Base-by-base conservation (phyloP, 495 filamentous ascomycete species). In the Tricharina praecox region DNA sequence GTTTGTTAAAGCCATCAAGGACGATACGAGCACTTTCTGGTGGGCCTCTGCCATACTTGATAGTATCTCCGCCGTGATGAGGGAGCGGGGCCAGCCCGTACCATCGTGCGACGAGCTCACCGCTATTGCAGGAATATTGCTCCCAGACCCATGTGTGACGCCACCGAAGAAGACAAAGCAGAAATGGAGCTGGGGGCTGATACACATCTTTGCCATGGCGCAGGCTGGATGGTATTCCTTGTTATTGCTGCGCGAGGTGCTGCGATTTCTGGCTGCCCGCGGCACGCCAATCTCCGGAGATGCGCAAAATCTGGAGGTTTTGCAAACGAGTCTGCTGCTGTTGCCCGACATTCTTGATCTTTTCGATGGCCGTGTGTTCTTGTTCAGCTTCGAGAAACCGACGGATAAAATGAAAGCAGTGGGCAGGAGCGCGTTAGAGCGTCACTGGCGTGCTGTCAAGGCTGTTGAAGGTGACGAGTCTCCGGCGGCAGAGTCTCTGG, bases 201-300 rank as follows among this genome's bases (percentile, higher is more conserved):
- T 59, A 1, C 56, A 59, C n/a, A 13, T 49, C 0, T 58, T 54
- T 21, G 56, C 56, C 2, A 48, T 54, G 51, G 26, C 48, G 3
- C 55, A 58, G 47, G 56, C 56, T 0, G 54, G 42, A 3, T 59
- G 56, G 56, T 59, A 58, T 35, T 59, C 56, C 2, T 40, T 59
- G 2, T 50, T 59, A 0, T 1, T 59, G 3, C 24, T 59, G 7
- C 47, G 56, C 20, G 54, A 59, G 23, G 54, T 44, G 0, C 2
- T 54, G 4, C 21, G 13, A 18, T 25, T 25, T 25, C 11, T 43
- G 23, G 40, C n/a, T n/a, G n/a, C n/a, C n/a, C n/a, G n/a, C n/a
- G n/a, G n/a, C n/a, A n/a, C n/a, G n/a, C n/a, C n/a, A n/a, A n/a
- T n/a, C n/a, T n/a, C n/a, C n/a, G n/a, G n/a, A n/a, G n/a, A n/a